phyloP scores from a whole-genome alignment of 108 stramenopile genomes.

The Fistulifera pelliculosa region DNA sequence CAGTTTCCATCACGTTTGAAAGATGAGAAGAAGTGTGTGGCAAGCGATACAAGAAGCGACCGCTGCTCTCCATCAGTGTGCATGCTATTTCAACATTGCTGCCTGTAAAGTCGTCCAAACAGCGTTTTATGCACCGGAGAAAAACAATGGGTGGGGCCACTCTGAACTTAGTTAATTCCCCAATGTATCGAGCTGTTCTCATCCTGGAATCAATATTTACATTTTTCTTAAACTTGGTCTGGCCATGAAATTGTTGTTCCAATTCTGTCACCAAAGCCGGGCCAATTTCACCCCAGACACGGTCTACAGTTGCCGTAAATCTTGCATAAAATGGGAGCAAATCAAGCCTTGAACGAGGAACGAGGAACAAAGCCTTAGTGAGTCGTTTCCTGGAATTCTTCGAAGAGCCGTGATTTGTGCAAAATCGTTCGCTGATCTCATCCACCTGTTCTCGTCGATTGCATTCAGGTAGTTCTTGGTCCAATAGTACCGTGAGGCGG shows the following conservation, averaged over 20 bases:
- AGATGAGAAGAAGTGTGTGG: constrained; percentile 64
- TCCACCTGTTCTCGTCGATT: constrained; percentile 79
- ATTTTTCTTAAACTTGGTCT: constrained; percentile 77
- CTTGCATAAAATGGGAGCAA: constrained; percentile 87
- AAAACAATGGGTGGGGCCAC: constrained; percentile 88
- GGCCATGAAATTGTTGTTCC: constrained; percentile 81
- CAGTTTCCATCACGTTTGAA: constrained; percentile 65
- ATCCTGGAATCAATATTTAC: constrained; percentile 73
- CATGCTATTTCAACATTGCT: constrained; percentile 85
- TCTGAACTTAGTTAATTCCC: constrained; percentile 91
- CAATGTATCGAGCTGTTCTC: constrained; percentile 77
- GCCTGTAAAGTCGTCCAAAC: constrained; percentile 82
- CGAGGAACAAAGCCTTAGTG: constrained; percentile 69
- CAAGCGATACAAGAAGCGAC: constrained; percentile 75
- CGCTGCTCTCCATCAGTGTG: constrained; percentile 84
- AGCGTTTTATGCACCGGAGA: constrained; percentile 71
- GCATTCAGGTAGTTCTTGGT: constrained; percentile 89
- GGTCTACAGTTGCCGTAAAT: constrained; percentile 72
- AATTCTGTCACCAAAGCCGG: constrained; percentile 50
- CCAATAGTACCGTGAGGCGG: constrained; percentile 77
- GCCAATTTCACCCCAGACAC: constrained; percentile 62
- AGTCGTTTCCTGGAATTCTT: constrained; percentile 77
- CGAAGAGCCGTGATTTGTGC: constrained; percentile 68
- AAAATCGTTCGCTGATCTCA: constrained; percentile 81
- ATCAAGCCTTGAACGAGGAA: constrained; percentile 74